A percentile compares a stretch with the other conserved stretches of the same genome.
Evolutionary conservation across 371 early-diverging fungal genomes (phyloP).

Genomic region (Mucor saturninus): DNA sequence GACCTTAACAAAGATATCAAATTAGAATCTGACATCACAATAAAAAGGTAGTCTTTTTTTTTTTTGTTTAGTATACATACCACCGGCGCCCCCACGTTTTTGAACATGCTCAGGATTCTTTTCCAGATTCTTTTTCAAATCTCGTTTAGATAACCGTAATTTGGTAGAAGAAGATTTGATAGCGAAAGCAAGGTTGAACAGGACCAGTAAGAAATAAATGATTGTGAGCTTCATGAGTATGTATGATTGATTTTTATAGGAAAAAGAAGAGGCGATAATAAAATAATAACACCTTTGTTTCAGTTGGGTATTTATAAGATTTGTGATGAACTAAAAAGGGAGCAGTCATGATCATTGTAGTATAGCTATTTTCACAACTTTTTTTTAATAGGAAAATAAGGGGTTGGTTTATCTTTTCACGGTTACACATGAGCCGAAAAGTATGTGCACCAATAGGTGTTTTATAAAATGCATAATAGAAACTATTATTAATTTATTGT

Average conservation of each 20-base stretch:
- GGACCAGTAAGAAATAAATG: not conserved
- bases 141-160: not conserved
- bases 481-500: conserved; percentile 9
- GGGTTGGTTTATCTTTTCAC: not conserved
- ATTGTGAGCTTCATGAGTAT: not conserved
- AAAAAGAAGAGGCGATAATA: not conserved
- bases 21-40: not conserved
- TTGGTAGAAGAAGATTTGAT: not conserved
- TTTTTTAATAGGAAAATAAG: not conserved
- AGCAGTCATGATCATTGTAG: not conserved
- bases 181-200: not conserved
- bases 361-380: not conserved
- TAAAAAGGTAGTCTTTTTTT: not conserved
- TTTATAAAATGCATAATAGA: too few relatives aligned
- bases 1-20: not conserved
- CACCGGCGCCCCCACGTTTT: not conserved
- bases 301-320: not conserved
- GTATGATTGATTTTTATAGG: not conserved
- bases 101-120: not conserved
- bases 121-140: not conserved
- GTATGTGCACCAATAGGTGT: not conserved
- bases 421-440: conserved; percentile 3
- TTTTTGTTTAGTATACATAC: not conserved
- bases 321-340: not conserved
- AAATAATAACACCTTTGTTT: not conserved